These are phyloP conservation scores for Alternaria angustiovoidea DNA, from an alignment of 2,329 filamentous ascomycete genomes.

Conservation along the genomic window DNA sequence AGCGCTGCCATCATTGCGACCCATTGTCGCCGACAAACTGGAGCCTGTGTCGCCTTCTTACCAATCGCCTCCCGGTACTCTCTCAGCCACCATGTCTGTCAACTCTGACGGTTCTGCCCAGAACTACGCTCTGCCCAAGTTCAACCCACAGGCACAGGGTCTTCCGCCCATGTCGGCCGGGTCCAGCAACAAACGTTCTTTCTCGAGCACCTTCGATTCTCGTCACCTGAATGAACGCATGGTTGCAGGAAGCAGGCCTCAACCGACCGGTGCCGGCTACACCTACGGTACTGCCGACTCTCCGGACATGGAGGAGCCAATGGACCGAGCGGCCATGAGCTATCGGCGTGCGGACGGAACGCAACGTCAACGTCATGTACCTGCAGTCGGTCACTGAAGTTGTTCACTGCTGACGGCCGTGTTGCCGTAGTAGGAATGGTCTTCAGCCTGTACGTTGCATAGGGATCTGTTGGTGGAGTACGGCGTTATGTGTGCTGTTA, in stretches of 20 bases:
- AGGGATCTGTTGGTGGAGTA: constrained; percentile 20
- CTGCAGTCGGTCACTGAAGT: constrained; percentile 40
- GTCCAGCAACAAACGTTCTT: constrained; percentile 56
- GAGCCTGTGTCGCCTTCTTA: constrained; percentile 58
- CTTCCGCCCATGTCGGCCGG: constrained; percentile 34
- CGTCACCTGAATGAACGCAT: constrained; percentile 54
- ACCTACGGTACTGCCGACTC: constrained; percentile 45
- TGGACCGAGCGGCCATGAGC: constrained; percentile 53
- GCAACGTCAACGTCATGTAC: constrained; percentile 48
- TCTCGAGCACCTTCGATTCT: constrained; percentile 56
- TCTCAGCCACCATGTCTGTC: constrained; percentile 45
- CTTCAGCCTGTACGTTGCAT: constrained; percentile 1
- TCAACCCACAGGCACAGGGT: constrained; percentile 35
- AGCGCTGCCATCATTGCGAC: constrained; percentile 55
- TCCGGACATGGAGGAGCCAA: constrained; percentile 52
- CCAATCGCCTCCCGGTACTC: constrained; percentile 44
- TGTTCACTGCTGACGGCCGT: constrained; percentile 19
- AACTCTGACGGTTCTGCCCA: constrained; percentile 40
- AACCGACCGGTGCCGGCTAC: constrained; percentile 39
- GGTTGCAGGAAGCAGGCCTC: constrained; percentile 55
- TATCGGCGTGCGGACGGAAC: constrained; percentile 59
- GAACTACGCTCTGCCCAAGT: constrained; percentile 41
- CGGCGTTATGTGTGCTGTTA: constrained; percentile 22
- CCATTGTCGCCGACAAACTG: constrained; percentile 44
- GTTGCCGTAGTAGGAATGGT: constrained; percentile 2